These are phyloP conservation scores for Pythium biforme DNA, from an alignment of 352 stramenopile genomes.

Conservation along the genomic window DNA sequence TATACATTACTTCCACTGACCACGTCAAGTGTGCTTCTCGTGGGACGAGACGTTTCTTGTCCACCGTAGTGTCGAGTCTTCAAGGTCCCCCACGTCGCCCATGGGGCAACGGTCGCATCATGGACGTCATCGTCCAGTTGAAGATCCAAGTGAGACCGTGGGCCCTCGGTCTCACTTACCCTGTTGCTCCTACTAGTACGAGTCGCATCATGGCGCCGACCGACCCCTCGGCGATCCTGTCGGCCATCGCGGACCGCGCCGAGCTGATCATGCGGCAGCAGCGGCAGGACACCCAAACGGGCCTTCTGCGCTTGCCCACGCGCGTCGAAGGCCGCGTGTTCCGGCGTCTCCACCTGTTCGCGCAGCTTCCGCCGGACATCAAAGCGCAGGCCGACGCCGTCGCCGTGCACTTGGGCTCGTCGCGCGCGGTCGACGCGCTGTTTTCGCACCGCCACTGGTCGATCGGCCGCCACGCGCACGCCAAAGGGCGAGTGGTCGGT, in stretches of 20 bases:
- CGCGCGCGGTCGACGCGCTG: conserved; percentile 11
- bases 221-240: conserved; percentile 26
- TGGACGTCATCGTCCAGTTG: no score
- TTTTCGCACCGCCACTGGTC: conserved; percentile 18
- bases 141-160: neutral
- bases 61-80: no score
- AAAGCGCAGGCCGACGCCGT: conserved; percentile 21
- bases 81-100: neutral
- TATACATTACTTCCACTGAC: neutral
- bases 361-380: conserved; percentile 13
- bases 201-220: neutral
- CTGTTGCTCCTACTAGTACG: neutral
- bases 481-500: neutral
- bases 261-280: conserved; percentile 16
- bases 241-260: conserved; percentile 33
- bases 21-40: no score
- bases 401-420: conserved; percentile 13
- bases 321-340: conserved; percentile 34
- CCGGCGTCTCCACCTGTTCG: conserved; percentile 29
- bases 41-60: no score
- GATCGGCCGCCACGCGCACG: neutral
- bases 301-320: conserved; percentile 6
- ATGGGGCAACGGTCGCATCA: neutral
- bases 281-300: conserved; percentile 9
- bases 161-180: neutral